Base-by-base conservation (phyloP, 2,329 filamentous ascomycete genomes). In the Lachnellula hyalina region DNA sequence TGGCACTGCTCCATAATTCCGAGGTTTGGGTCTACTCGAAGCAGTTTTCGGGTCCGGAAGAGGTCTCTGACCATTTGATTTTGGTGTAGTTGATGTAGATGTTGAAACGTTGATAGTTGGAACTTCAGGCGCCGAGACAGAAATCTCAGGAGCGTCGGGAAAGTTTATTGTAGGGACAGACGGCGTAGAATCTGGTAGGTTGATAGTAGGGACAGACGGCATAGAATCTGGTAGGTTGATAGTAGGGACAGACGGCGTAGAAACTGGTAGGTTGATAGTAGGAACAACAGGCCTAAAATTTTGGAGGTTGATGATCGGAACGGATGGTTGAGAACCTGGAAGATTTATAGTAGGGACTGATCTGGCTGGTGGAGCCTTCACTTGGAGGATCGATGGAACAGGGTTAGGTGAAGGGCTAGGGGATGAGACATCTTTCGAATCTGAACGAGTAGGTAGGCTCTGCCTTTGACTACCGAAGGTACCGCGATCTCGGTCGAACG, bases 51-150 rank as follows among this genome's bases (percentile, higher is more conserved):
- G 79, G 74, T 51, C 77, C 68, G 49, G 73, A 62, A 54, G 72
- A 63, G 54, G 70, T 63, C 58, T 67, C 66, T 50, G 50, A 8
- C 54, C 35, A 11, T 52, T 58, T 40, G 67, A 49, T 45, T 57
- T 47, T 51, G 53, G 59, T 32, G 63, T 48, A 32, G 55, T 52
- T 42, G 57, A 36, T 44, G 55, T 52, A 21, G 32, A 41, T 19
- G 49, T 47, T 6, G 76, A 75, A 12, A 80, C 63, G 61, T 76
- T 78, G 62, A 85, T 82, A 8, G 74, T 74, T 38, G 75, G 75
- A 17, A 74, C 51, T 23, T 45, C 46, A 41, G 63, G 54, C 19
- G 51, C 59, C 36, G 65, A 63, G 41, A 68, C 50, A 19, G 63
- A 63, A 41, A 67, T 64, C 32, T 49, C 49, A 28, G 66, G 64